Evolutionary conservation across 257 asterid species (phyloP).

Genomic region (Solanum neorickii): DNA sequence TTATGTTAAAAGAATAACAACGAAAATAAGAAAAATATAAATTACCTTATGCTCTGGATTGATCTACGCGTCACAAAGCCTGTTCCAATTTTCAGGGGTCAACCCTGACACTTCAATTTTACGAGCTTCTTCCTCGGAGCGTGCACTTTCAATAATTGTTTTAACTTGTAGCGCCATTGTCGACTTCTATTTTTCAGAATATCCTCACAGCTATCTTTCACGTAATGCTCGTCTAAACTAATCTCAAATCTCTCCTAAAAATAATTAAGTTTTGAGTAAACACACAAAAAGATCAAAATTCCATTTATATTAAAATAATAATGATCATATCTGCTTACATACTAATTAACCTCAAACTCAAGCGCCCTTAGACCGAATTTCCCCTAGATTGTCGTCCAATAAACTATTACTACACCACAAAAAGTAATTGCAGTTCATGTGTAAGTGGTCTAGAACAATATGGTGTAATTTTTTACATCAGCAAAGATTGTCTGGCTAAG

Average conservation of each 20-base stretch:
- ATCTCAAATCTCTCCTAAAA: not conserved
- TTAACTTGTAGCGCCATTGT: not conserved
- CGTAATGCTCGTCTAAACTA: not conserved
- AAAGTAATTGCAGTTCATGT: not conserved
- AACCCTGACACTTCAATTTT: not conserved
- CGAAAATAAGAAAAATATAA: too few species aligned
- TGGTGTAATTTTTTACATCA: not conserved
- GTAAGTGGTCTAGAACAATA: not conserved
- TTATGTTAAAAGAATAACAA: too few species aligned
- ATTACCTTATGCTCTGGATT: too few species aligned
- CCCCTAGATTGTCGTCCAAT: too few species aligned
- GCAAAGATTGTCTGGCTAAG: not conserved
- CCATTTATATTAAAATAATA: not conserved
- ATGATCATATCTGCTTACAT: not conserved
- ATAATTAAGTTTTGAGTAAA: not conserved
- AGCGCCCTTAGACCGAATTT: not conserved
- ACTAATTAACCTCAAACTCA: conserved; percentile 3
- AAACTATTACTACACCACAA: too few species aligned
- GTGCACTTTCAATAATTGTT: not conserved
- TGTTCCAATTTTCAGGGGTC: too few species aligned
- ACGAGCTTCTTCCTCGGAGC: not conserved
- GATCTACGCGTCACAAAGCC: too few species aligned
- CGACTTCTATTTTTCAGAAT: not conserved
- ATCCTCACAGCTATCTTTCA: not conserved
- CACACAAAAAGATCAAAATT: not conserved